Conservation (phyloP, 2,329 filamentous ascomycete genomes). For the Penicillium aurantiogriseum region DNA sequence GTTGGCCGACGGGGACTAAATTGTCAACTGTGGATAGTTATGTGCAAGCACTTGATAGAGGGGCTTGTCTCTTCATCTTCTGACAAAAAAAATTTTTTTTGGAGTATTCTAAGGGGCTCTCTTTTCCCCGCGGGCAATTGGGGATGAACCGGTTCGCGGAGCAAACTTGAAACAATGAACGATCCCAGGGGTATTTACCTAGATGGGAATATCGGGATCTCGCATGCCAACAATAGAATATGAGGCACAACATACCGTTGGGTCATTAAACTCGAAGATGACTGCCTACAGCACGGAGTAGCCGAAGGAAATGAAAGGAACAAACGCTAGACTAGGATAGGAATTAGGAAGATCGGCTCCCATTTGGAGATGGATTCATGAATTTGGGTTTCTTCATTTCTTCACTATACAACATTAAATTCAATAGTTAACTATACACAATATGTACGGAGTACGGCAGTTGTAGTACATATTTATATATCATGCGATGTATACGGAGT, state of each 20-base stretch:
- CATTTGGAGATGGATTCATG: neutral
- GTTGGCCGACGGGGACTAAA: neutral
- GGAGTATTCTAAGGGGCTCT: neutral
- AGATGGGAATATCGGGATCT: neutral
- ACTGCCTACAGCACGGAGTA: conserved; percentile 1
- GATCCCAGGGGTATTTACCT: neutral
- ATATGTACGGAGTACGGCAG: too few species aligned
- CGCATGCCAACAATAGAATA: neutral
- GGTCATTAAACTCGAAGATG: neutral
- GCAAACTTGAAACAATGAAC: neutral
- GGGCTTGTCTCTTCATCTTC: conserved; percentile 24
- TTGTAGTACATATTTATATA: neutral
- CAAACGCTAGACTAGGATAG: neutral
- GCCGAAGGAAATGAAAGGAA: neutral
- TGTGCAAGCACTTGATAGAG: conserved; percentile 18
- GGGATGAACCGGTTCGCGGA: neutral
- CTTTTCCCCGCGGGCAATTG: neutral
- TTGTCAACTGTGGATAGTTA: conserved; percentile 11
- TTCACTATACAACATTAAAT: neutral
- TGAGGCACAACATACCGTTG: neutral
- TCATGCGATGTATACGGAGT: neutral
- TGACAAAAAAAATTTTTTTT: conserved; percentile 8
- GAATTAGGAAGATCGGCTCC: neutral
- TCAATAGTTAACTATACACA: too few species aligned
- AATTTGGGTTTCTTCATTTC: neutral